Base-by-base conservation (phyloP, 2,329 filamentous ascomycete species). In the Paramyrothecium sp. region DNA sequence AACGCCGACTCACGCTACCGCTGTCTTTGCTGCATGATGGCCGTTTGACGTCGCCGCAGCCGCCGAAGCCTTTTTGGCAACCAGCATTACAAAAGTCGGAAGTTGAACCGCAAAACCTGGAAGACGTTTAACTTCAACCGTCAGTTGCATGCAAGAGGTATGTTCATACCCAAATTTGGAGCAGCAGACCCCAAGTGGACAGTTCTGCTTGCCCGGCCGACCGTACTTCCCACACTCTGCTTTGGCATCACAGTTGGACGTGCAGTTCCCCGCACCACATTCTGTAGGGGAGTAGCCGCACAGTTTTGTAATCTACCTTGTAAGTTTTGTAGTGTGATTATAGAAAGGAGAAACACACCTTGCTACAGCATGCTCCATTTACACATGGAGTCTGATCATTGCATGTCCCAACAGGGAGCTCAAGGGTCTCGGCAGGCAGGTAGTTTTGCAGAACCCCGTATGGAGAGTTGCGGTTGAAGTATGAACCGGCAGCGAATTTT, bases 221-320 rank as follows among this genome's bases (percentile, higher is more conserved):
- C 65, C 67, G 55, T 69, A 67, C 21, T 70, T 56, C n/a, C 73
- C 73, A 41, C 73, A 76, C 46, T 70, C 65, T 4, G 71, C 71
- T n/a, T 61, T 68, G n/a, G 72, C 71, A 60, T 75, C 61, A 54
- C 73, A 76, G 55, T 74, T 72, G 11, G 68, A 65, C 1, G 61
- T 62, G 54, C 69, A 71, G 16, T 57, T 19, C 5, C 22, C 49
- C 16, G 7, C 49, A 3, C 49, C 49, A 17, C 49, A 51, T 4
- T 30, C 7, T 17, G 3, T 33, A 3, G 48, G 48, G 17, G 20
- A 7, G 30, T 51, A 23, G n/a, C 10, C 46, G 19, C 46, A 48
- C n/a, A 51, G 11, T 23, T 51, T 51, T 21, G 20, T 51, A 23
- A 51, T 3, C 20, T 51, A 51, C n/a, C n/a, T n/a, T n/a, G n/a